Evolutionary conservation across 2,329 filamentous ascomycete genomes (phyloP).

Genomic region (Sordariomycetes sp.): DNA sequence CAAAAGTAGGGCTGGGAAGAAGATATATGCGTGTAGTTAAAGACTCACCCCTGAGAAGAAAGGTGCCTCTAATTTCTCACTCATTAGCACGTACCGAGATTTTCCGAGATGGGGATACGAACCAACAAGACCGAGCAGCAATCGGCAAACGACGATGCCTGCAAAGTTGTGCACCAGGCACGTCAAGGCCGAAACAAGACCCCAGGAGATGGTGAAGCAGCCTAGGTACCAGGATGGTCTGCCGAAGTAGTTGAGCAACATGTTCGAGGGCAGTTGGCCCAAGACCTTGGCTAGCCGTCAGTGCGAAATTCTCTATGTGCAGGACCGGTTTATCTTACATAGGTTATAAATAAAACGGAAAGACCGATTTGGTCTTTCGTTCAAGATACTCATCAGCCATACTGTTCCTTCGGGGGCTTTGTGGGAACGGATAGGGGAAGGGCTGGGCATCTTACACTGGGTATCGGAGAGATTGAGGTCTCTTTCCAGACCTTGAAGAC

Average conservation of each 20-base stretch:
- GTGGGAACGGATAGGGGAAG: too few relatives aligned
- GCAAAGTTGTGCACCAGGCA: constrained; percentile 19
- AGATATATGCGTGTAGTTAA: constrained; percentile 13
- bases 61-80: constrained; percentile 22
- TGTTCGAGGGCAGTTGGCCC: constrained; percentile 13
- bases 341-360: too few relatives aligned
- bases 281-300: constrained; percentile 10
- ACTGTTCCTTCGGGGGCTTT: too few relatives aligned
- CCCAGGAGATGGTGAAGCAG: constrained; percentile 20
- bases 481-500: constrained; percentile 8
- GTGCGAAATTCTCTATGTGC: background rate
- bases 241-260: constrained; percentile 18
- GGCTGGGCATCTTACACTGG: constrained; percentile 18
- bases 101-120: background rate
- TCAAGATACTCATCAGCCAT: too few relatives aligned
- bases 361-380: too few relatives aligned
- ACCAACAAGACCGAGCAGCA: constrained; percentile 25
- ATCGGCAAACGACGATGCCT: constrained; percentile 22
- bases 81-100: background rate
- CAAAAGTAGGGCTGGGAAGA: constrained; percentile 23
- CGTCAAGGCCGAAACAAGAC: constrained; percentile 13
- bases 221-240: constrained; percentile 18
- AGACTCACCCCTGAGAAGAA: constrained; percentile 32
- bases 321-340: too few relatives aligned
- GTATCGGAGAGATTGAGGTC: constrained; percentile 18